Evolutionary conservation across 148 eudicot genomes (phyloP).

Genomic region (Agrostemma githago): DNA sequence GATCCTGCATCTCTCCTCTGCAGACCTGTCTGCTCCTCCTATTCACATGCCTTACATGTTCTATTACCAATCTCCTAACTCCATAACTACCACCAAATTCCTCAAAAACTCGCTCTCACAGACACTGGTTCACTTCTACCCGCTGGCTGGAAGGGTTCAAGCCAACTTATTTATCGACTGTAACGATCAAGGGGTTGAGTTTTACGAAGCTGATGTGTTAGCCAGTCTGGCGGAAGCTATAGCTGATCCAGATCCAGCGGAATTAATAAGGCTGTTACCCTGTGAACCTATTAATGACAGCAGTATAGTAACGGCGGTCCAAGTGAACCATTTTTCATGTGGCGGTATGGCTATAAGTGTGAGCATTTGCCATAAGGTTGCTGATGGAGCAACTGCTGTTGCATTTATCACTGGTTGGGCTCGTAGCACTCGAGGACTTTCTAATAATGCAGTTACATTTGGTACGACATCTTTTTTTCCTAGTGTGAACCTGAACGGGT

Average conservation of each 20-base stretch:
- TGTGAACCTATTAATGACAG: neutral
- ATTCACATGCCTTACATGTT: slow-evolving; percentile 30
- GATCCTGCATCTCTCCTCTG: slow-evolving; percentile 27
- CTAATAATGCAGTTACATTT: neutral
- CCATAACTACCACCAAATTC: neutral
- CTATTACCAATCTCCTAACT: slow-evolving; percentile 20
- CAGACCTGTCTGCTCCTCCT: slow-evolving; percentile 34
- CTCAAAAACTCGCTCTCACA: slow-evolving; percentile 33
- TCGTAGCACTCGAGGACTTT: no score
- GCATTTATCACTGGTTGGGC: no score
- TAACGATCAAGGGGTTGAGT: slow-evolving; percentile 28
- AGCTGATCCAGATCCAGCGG: neutral
- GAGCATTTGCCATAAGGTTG: neutral
- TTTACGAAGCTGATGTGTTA: slow-evolving; percentile 26
- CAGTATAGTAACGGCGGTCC: slow-evolving; percentile 19
- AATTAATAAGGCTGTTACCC: slow-evolving; percentile 7
- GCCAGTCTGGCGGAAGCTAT: neutral
- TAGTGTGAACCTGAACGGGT: neutral
- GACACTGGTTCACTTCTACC: slow-evolving; percentile 30
- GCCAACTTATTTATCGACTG: slow-evolving; percentile 24
- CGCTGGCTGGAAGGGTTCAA: slow-evolving; percentile 31
- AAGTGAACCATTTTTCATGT: slow-evolving; percentile 24
- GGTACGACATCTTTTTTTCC: slow-evolving; percentile 10
- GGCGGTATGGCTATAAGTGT: slow-evolving; percentile 29
- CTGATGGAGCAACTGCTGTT: no score